Conservation (phyloP, 2,329 filamentous ascomycete genomes). For the Stachybotrys chartarum region DNA sequence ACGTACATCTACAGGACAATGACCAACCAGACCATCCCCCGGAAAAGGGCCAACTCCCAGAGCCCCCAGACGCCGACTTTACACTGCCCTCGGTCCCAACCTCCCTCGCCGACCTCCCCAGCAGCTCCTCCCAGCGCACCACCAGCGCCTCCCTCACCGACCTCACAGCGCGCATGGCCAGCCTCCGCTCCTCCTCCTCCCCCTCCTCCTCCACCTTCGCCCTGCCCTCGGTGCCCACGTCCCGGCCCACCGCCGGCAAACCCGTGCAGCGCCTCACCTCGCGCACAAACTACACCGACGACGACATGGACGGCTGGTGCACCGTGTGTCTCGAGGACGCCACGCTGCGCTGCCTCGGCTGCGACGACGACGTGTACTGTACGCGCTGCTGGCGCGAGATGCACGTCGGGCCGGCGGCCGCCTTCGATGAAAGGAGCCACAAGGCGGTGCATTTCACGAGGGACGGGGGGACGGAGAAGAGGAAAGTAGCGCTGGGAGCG, state of each 20-base stretch:
- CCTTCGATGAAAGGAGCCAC: conserved; percentile 64
- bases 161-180: conserved; percentile 45
- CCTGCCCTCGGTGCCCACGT: conserved; percentile 43
- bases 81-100: conserved; percentile 41
- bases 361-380: conserved; percentile 68
- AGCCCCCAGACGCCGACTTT: conserved; percentile 21
- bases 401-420: conserved; percentile 62
- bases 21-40: conserved; percentile 6
- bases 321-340: conserved; percentile 77
- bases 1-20: conserved; percentile 12
- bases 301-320: conserved; percentile 70
- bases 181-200: conserved; percentile 31
- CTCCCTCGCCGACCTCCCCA: conserved; percentile 28
- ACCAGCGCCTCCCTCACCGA: conserved; percentile 27
- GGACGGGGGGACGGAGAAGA: conserved; percentile 23
- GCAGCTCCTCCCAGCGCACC: conserved; percentile 11
- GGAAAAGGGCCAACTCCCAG: neutral
- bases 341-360: conserved; percentile 64
- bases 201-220: conserved; percentile 29
- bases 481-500: conserved; percentile 29
- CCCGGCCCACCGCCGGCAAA: conserved; percentile 33
- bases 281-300: conserved; percentile 50
- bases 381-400: conserved; percentile 74
- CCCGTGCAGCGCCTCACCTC: conserved; percentile 29
- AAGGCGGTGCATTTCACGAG: conserved; percentile 53